Percentiles rank a stretch among this genome's conserved stretches.
These are phyloP conservation scores for Coemansia sp. DNA, from an alignment of 192 early-diverging fungal genomes.

Conservation along the genomic window DNA sequence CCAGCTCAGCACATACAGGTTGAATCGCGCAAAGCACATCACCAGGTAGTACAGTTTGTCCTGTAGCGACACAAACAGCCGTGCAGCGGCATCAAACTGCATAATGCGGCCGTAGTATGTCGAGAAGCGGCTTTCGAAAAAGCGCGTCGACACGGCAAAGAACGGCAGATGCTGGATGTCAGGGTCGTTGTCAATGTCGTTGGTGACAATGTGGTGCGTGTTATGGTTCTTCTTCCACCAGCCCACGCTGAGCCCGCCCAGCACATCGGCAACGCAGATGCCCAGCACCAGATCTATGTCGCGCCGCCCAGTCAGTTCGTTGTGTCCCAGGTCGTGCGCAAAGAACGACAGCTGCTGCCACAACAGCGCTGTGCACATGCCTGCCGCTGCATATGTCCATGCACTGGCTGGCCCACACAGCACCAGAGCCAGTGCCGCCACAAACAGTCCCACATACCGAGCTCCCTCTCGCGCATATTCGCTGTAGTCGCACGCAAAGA, in stretches of 20 bases:
- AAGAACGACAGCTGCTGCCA: constrained; percentile 94
- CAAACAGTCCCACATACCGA: constrained; percentile 45
- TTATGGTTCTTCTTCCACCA: constrained; percentile 99
- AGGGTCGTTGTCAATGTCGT: constrained; percentile 92
- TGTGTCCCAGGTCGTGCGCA: constrained; percentile 98
- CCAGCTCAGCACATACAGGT: constrained; percentile 80
- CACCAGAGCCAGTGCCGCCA: constrained; percentile 25
- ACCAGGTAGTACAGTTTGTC: constrained; percentile 85
- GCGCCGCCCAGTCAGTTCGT: constrained; percentile 75
- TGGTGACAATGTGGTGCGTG: constrained; percentile 96
- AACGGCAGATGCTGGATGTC: constrained; percentile 98
- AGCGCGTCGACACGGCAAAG: constrained; percentile 79
- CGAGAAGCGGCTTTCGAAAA: constrained; percentile 84
- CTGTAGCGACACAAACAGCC: constrained; percentile 77
- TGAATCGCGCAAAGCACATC: constrained; percentile 89
- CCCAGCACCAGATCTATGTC: constrained; percentile 79
- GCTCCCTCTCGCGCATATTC: constrained; percentile 57
- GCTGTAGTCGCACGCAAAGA: constrained; percentile 64
- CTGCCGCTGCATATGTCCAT: constrained; percentile 51
- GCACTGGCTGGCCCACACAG: constrained; percentile 27
- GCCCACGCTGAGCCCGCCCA: constrained; percentile 86
- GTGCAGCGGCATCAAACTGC: constrained; percentile 74
- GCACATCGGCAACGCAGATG: constrained; percentile 73
- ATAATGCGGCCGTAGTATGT: constrained; percentile 83
- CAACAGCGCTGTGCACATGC: constrained; percentile 65